Conservation (phyloP, 805 yeast genomes). For the Saccharomycopsis schoenii region DNA sequence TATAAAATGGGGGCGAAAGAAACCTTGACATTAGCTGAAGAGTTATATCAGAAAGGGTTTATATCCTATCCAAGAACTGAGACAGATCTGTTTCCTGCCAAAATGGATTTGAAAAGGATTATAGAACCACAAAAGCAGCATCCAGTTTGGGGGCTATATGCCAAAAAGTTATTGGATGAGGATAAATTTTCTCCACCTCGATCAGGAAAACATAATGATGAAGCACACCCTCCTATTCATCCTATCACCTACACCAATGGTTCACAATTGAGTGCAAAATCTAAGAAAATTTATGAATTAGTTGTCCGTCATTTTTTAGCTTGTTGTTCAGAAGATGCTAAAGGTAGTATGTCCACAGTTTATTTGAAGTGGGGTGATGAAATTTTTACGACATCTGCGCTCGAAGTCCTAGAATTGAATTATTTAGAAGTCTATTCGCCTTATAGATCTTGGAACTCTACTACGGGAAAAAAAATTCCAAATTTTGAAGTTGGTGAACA, state of each 20-base stretch:
- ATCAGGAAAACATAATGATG: constrained; percentile 75
- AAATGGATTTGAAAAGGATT: constrained; percentile 58
- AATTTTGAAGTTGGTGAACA: constrained; percentile 45
- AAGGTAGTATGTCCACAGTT: constrained; percentile 57
- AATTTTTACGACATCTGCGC: constrained; percentile 59
- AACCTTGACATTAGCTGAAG: constrained; percentile 73
- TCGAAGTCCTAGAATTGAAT: constrained; percentile 62
- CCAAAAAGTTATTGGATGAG: constrained; percentile 32
- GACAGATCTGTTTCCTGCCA: constrained; percentile 74
- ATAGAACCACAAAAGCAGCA: constrained; percentile 51
- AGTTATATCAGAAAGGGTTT: constrained; percentile 74
- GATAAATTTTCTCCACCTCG: constrained; percentile 58
- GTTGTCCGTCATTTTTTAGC: constrained; percentile 82
- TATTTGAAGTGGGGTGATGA: constrained; percentile 73
- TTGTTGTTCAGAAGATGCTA: constrained; percentile 85
- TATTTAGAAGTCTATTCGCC: constrained; percentile 65
- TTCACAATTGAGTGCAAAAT: constrained; percentile 30
- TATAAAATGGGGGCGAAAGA: constrained; percentile 74
- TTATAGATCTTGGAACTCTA: constrained; percentile 66
- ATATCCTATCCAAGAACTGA: constrained; percentile 97
- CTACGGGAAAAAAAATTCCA: constrained; percentile 54
- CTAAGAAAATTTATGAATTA: constrained; percentile 74
- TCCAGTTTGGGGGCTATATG: constrained; percentile 64
- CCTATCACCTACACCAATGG: constrained; percentile 50
- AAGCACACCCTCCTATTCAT: constrained; percentile 98